Conservation (phyloP, 495 filamentous ascomycete genomes). For the Podospora appendiculata region DNA sequence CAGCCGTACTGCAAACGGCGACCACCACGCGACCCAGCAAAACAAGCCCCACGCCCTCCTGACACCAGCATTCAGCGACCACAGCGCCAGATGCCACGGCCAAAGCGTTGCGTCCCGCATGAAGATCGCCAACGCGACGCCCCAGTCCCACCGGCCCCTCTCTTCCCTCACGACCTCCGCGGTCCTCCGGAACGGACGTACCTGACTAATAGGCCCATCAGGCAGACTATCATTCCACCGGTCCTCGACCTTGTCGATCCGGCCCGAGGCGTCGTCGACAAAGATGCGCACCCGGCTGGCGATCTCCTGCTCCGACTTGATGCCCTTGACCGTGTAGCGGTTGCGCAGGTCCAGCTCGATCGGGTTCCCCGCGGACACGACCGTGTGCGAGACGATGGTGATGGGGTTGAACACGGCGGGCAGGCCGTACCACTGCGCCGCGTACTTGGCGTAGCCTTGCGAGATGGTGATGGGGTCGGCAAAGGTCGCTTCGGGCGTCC, state of each 20-base stretch:
- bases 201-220: constrained; percentile 37
- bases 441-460: constrained; percentile 39
- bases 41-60: constrained; percentile 13
- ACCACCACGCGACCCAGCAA: constrained; percentile 31
- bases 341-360: constrained; percentile 45
- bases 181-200: constrained; percentile 21
- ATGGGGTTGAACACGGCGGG: constrained; percentile 18
- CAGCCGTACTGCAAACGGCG: constrained; percentile 19
- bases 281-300: constrained; percentile 40
- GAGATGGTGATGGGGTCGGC: constrained; percentile 45
- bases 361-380: constrained; percentile 46
- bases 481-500: constrained; percentile 40
- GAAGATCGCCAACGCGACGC: background rate
- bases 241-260: constrained; percentile 49
- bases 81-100: background rate
- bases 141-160: background rate
- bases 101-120: background rate
- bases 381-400: constrained; percentile 39
- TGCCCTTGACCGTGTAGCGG: constrained; percentile 44
- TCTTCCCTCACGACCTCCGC: background rate
- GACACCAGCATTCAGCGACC: background rate
- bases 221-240: constrained; percentile 49
- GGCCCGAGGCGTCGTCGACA: constrained; percentile 26
- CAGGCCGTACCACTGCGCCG: constrained; percentile 44
- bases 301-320: constrained; percentile 46